Percentiles rank a stretch among this genome's conserved stretches.
phyloP scores from a whole-genome alignment of 2,329 filamentous ascomycete genomes.

The Paecilomyces variotii region DNA sequence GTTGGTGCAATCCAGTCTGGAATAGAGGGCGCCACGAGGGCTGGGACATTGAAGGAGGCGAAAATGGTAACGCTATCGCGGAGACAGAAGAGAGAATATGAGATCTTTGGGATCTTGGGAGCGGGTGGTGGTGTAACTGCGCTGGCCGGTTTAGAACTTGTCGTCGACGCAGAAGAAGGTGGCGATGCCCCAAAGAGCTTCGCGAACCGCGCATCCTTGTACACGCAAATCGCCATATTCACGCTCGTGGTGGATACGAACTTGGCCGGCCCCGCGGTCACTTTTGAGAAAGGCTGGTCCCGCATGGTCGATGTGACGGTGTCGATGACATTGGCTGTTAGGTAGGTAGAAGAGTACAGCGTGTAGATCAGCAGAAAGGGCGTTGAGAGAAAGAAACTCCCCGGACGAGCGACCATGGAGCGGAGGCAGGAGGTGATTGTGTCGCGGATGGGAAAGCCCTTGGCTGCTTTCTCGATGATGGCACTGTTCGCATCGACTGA shows the following conservation, averaged over 20 bases:
- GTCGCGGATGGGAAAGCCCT: constrained; percentile 33
- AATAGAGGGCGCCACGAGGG: constrained; percentile 64
- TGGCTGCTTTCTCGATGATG: constrained; percentile 44
- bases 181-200: constrained; percentile 64
- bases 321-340: constrained; percentile 81
- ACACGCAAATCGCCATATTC: constrained; percentile 78
- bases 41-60: constrained; percentile 82
- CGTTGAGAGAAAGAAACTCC: constrained; percentile 38
- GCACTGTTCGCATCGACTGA: constrained; percentile 22
- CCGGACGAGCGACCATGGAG: constrained; percentile 33
- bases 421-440: constrained; percentile 34
- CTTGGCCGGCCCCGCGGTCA: constrained; percentile 69
- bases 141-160: constrained; percentile 5
- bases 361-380: constrained; percentile 44
- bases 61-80: constrained; percentile 87
- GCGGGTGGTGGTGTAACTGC: constrained; percentile 15
- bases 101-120: constrained; percentile 55
- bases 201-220: constrained; percentile 83
- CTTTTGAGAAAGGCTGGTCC: constrained; percentile 47
- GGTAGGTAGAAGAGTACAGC: constrained; percentile 81
- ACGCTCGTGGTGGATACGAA: constrained; percentile 73
- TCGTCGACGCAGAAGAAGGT: constrained; percentile 35
- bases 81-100: constrained; percentile 69
- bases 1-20: constrained; percentile 43
- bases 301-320: constrained; percentile 62